Evolutionary conservation across 1,284 basidiomycete genomes (phyloP).

Genomic region (Tilletia setariae): DNA sequence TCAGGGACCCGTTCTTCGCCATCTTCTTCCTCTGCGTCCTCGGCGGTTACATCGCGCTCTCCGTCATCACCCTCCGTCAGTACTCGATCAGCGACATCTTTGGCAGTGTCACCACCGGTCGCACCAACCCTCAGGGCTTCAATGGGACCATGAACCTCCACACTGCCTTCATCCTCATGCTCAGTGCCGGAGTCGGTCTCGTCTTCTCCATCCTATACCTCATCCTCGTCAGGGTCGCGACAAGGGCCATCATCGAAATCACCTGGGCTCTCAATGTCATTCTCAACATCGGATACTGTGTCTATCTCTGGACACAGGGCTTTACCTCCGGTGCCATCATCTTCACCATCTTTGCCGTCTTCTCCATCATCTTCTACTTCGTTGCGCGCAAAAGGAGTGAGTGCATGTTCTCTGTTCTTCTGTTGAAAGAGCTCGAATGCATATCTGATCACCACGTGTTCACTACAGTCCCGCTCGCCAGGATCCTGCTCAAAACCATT

Average conservation of each 20-base stretch:
- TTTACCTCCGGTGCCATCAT: slow-evolving; percentile 42
- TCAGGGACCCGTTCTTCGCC: slow-evolving; percentile 48
- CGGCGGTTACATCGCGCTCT: slow-evolving; percentile 53
- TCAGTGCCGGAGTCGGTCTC: slow-evolving; percentile 65
- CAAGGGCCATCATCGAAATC: slow-evolving; percentile 59
- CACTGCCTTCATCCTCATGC: slow-evolving; percentile 68
- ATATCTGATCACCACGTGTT: not conserved
- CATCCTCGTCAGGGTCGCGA: slow-evolving; percentile 69
- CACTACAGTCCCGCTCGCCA: slow-evolving; percentile 41
- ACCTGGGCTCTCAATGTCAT: slow-evolving; percentile 40
- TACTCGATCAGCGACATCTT: slow-evolving; percentile 29
- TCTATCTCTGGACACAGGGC: slow-evolving; percentile 33
- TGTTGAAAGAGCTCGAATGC: not conserved
- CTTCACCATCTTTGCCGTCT: slow-evolving; percentile 48
- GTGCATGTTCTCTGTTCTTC: not conserved
- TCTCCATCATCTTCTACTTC: slow-evolving; percentile 44
- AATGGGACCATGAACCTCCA: slow-evolving; percentile 69
- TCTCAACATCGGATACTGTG: slow-evolving; percentile 36
- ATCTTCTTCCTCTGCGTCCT: slow-evolving; percentile 55
- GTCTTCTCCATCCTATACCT: slow-evolving; percentile 60
- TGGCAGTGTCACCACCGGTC: slow-evolving; percentile 27
- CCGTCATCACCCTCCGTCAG: slow-evolving; percentile 52
- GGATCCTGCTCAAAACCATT: slow-evolving; percentile 38
- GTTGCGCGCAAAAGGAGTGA: slow-evolving; percentile 34
- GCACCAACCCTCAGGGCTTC: slow-evolving; percentile 62